A percentile compares a stretch with the other conserved stretches of the same genome.
phyloP scores from a whole-genome alignment of 1,284 basidiomycete species.

The Leccinum pachyderme region DNA sequence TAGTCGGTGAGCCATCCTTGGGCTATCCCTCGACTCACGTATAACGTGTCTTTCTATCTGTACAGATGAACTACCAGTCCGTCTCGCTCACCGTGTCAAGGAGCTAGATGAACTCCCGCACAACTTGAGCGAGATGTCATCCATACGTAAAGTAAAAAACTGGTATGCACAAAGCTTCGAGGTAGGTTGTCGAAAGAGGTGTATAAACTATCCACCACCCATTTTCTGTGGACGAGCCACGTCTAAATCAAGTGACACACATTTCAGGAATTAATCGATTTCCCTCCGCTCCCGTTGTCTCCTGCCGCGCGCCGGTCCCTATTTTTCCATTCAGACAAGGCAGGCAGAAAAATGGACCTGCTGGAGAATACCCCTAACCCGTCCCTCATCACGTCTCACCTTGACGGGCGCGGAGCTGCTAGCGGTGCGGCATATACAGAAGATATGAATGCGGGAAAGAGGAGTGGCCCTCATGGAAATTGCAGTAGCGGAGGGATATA shows the following conservation, averaged over 20 bases:
- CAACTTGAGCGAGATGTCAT: constrained; percentile 88
- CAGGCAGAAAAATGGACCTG: constrained; percentile 35
- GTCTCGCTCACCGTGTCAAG: constrained; percentile 94
- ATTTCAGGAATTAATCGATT: constrained; percentile 80
- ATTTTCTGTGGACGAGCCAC: background rate
- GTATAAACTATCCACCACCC: background rate
- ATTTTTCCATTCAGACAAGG: constrained; percentile 43
- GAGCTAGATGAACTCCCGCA: constrained; percentile 96
- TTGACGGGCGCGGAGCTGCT: constrained; percentile 18
- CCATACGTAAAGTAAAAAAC: constrained; percentile 93
- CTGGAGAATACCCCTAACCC: constrained; percentile 75
- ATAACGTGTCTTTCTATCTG: constrained; percentile 26
- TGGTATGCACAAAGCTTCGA: constrained; percentile 99
- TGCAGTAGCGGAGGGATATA: constrained; percentile 17
- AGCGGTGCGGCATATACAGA: constrained; percentile 12
- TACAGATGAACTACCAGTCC: constrained; percentile 75
- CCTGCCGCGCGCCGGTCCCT: constrained; percentile 69
- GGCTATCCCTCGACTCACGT: background rate
- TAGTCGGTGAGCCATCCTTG: constrained; percentile 18
- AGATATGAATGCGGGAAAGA: constrained; percentile 1
- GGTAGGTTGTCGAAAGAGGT: constrained; percentile 46
- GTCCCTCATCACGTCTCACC: constrained; percentile 37
- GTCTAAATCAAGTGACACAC: background rate
- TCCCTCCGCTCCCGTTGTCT: constrained; percentile 75
- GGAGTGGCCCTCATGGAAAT: constrained; percentile 22